A percentile compares a stretch with the other conserved stretches of the same genome.
Evolutionary conservation across 805 yeast species (phyloP).

Genomic region (Wickerhamiella galacta): DNA sequence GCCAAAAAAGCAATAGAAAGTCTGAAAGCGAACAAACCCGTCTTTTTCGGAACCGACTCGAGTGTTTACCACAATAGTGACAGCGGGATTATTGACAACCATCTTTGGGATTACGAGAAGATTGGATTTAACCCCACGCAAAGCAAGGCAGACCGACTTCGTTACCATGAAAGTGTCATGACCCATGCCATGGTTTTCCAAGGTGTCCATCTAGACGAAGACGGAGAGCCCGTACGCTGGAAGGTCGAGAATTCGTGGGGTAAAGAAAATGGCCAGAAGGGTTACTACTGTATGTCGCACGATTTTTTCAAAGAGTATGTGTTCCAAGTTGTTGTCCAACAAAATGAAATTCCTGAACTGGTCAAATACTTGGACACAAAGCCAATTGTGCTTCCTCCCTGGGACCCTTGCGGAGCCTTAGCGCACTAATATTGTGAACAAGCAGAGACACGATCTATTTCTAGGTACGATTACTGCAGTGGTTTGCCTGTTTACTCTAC

Average conservation of each 20-base stretch:
- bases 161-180: slow-evolving; percentile 58
- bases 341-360: slow-evolving; percentile 31
- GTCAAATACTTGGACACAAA: slow-evolving; percentile 26
- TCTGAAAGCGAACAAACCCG: slow-evolving; percentile 57
- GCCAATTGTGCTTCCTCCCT: slow-evolving; percentile 48
- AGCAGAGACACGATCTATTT: no score
- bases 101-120: slow-evolving; percentile 48
- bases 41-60: slow-evolving; percentile 82
- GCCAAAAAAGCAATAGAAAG: slow-evolving; percentile 48
- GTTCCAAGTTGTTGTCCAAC: slow-evolving; percentile 50
- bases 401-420: slow-evolving; percentile 70
- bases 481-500: no score
- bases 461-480: no score
- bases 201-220: slow-evolving; percentile 56
- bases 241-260: slow-evolving; percentile 73
- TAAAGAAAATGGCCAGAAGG: slow-evolving; percentile 46
- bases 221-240: slow-evolving; percentile 47
- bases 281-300: slow-evolving; percentile 56
- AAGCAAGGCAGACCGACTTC: slow-evolving; percentile 50
- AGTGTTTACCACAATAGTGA: slow-evolving; percentile 51
- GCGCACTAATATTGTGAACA: no score
- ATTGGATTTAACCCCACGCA: slow-evolving; percentile 31
- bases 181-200: slow-evolving; percentile 84
- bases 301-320: slow-evolving; percentile 61
- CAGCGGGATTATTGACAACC: slow-evolving; percentile 57